phyloP scores from a whole-genome alignment of 2,329 filamentous ascomycete species.

The Colletotrichum destructivum region DNA sequence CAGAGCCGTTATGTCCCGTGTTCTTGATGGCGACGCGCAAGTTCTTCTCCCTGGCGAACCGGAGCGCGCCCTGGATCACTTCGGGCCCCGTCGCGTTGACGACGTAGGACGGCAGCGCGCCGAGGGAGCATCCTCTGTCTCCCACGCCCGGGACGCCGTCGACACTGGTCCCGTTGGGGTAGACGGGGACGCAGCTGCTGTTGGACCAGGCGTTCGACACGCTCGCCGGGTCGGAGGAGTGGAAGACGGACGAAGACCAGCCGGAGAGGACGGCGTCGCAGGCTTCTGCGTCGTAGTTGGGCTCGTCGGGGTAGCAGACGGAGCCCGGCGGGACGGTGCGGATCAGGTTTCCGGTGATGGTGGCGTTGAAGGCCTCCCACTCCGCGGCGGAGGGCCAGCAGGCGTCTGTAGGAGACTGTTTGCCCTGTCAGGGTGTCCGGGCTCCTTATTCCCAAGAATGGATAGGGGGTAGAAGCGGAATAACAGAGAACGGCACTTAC shows the following conservation, averaged over 20 bases:
- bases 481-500: too few species aligned
- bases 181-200: conserved; percentile 56
- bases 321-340: conserved; percentile 66
- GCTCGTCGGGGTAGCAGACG: conserved; percentile 13
- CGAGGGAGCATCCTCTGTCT: conserved; percentile 33
- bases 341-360: conserved; percentile 66
- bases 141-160: conserved; percentile 48
- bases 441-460: too few species aligned
- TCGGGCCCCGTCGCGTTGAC: conserved; percentile 39
- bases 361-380: conserved; percentile 67
- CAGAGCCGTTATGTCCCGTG: too few species aligned
- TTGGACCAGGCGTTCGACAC: conserved; percentile 49
- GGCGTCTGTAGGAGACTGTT: not conserved
- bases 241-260: conserved; percentile 49
- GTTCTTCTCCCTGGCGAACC: too few species aligned
- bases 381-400: conserved; percentile 59
- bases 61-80: too few species aligned
- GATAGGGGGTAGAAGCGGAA: too few species aligned
- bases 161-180: conserved; percentile 49
- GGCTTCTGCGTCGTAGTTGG: too few species aligned
- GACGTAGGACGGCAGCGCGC: conserved; percentile 45
- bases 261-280: too few species aligned
- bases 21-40: too few species aligned
- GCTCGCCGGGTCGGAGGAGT: conserved; percentile 43
- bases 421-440: too few species aligned